Evolutionary conservation across 2,329 filamentous ascomycete species (phyloP).

Genomic region (Ampelomyces quisqualis): DNA sequence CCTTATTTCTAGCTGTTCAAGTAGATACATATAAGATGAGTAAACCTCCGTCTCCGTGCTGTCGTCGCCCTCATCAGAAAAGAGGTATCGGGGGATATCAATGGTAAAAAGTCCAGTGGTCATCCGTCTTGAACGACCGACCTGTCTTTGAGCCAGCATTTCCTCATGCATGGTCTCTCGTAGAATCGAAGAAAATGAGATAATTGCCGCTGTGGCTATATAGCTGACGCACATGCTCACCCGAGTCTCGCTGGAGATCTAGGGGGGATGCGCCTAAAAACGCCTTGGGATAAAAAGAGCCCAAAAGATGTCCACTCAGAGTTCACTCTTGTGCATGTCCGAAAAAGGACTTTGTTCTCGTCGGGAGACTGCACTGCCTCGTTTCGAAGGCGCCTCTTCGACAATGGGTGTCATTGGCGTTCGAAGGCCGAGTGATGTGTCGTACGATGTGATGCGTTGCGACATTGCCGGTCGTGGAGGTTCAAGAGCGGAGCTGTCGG

Average conservation of each 20-base stretch:
- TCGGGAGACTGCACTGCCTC: conserved; percentile 33
- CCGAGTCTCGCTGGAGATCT: neutral
- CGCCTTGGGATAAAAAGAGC: neutral
- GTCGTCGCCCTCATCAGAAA: neutral
- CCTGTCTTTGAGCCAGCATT: neutral
- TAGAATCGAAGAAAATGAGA: neutral
- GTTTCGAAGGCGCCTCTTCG: conserved; percentile 47
- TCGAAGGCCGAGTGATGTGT: conserved; percentile 28
- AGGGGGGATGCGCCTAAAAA: conserved; percentile 1
- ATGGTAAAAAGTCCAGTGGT: neutral
- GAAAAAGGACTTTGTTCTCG: conserved; percentile 40
- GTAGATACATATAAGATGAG: conserved; percentile 3
- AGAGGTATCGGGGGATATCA: neutral
- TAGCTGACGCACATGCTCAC: neutral
- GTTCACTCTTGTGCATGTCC: conserved; percentile 35
- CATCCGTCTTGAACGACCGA: neutral
- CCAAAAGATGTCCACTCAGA: conserved; percentile 14
- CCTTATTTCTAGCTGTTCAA: neutral
- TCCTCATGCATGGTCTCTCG: neutral
- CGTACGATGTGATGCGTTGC: conserved; percentile 36
- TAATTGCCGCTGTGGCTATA: conserved; percentile 2
- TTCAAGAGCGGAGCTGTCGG: conserved; percentile 33
- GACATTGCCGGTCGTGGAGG: conserved; percentile 25
- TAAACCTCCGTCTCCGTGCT: neutral
- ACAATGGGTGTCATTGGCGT: conserved; percentile 49